A percentile compares a stretch with the other conserved stretches of the same genome.
phyloP scores from a whole-genome alignment of 1,139 yeast species.

The Hansenula sp. region DNA sequence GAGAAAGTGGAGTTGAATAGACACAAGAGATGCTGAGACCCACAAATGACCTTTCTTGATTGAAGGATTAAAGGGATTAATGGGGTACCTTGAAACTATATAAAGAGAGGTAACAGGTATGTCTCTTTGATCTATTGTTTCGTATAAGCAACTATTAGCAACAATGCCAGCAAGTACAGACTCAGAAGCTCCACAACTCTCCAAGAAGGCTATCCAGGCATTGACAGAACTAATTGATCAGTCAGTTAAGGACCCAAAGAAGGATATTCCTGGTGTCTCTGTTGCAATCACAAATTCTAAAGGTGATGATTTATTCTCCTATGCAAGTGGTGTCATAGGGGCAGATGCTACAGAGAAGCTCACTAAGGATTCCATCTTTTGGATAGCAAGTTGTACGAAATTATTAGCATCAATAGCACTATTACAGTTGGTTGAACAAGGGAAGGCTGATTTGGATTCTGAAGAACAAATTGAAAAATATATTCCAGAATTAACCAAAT shows the following conservation, averaged over 20 bases:
- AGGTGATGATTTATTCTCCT: constrained; percentile 15
- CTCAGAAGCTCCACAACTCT: background rate
- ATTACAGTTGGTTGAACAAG: constrained; percentile 42
- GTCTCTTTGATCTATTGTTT: background rate
- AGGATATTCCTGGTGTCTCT: constrained; percentile 16
- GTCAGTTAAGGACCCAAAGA: constrained; percentile 8
- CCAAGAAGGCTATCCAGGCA: background rate
- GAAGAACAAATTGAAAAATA: constrained; percentile 32
- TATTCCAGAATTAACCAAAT: constrained; percentile 37
- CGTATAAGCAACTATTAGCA: too few relatives aligned
- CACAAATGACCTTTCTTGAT: too few relatives aligned
- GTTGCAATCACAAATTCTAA: constrained; percentile 15
- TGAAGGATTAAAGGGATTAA: too few relatives aligned
- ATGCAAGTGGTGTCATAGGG: constrained; percentile 20
- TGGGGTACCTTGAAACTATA: too few relatives aligned
- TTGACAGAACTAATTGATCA: constrained; percentile 5
- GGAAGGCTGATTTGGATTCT: constrained; percentile 37
- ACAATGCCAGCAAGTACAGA: constrained; percentile 1
- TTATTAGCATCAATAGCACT: constrained; percentile 43
- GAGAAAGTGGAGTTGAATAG: too few relatives aligned
- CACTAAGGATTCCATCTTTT: constrained; percentile 30
- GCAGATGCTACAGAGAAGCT: constrained; percentile 17
- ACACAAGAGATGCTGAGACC: too few relatives aligned
- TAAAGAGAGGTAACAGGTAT: too few relatives aligned
- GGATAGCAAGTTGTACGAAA: constrained; percentile 46